These are phyloP conservation scores for Hortiboletus rubellus DNA, from an alignment of 1,284 basidiomycete species.

Conservation along the genomic window DNA sequence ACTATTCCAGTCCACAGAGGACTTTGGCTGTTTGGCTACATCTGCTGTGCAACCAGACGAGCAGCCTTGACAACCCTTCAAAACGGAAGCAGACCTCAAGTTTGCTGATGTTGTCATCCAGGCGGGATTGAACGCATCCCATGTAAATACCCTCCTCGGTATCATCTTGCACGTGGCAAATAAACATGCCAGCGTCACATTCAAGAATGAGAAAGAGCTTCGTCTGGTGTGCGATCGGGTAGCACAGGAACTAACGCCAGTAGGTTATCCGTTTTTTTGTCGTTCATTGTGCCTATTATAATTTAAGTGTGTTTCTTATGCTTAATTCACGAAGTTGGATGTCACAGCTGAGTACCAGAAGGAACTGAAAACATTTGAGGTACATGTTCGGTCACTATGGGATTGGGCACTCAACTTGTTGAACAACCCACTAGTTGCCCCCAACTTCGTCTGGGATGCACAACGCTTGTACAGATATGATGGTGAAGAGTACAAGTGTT, in stretches of 20 bases:
- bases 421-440: slow-evolving; percentile 14
- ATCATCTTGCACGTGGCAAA: not conserved
- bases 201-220: slow-evolving; percentile 1
- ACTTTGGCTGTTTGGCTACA: not conserved
- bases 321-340: not conserved
- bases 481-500: slow-evolving; percentile 16
- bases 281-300: not conserved
- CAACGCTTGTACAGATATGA: slow-evolving; percentile 13
- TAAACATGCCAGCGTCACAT: not conserved
- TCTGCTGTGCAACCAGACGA: not conserved
- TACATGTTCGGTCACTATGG: slow-evolving; percentile 20
- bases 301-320: not conserved
- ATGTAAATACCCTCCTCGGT: not conserved
- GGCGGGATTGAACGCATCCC: not conserved
- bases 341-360: not conserved
- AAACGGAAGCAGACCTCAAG: not conserved
- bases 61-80: not conserved
- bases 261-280: not conserved
- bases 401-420: slow-evolving; percentile 30
- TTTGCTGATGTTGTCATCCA: not conserved
- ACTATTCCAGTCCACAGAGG: not conserved
- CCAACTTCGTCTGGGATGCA: slow-evolving; percentile 11
- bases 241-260: slow-evolving; percentile 2
- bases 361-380: not conserved
- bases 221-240: not conserved